Conservation (phyloP, 108 stramenopile species). For the Bacterosira constricta region DNA sequence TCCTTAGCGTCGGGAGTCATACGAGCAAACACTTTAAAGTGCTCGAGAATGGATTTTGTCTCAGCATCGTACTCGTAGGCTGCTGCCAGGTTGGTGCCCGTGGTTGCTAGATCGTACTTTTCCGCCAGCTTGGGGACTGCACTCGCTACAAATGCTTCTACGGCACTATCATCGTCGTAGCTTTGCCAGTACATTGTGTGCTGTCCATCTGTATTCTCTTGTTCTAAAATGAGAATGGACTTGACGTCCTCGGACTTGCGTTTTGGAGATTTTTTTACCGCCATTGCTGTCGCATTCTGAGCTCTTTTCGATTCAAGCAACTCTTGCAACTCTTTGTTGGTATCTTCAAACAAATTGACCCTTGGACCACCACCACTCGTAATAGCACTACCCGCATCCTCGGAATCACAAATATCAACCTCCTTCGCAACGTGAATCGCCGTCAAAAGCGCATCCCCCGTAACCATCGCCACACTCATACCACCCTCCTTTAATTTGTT, state of each 20-base stretch:
- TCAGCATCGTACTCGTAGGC: constrained; percentile 79
- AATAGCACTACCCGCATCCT: too few species aligned
- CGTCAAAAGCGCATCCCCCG: constrained; percentile 95
- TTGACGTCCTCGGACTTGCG: constrained; percentile 42
- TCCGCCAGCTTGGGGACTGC: constrained; percentile 71
- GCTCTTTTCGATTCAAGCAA: constrained; percentile 51
- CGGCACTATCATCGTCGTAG: constrained; percentile 77
- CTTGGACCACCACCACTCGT: constrained; percentile 26
- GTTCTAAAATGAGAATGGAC: constrained; percentile 81
- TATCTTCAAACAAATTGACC: constrained; percentile 23
- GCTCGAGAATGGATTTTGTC: constrained; percentile 69
- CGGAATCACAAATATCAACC: constrained; percentile 73
- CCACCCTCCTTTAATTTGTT: constrained; percentile 85
- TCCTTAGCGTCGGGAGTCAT: constrained; percentile 98
- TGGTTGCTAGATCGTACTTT: constrained; percentile 84
- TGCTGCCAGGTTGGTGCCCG: constrained; percentile 72
- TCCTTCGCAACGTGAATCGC: constrained; percentile 96
- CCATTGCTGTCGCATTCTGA: constrained; percentile 12
- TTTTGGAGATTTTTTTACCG: not conserved
- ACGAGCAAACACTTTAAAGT: constrained; percentile 94
- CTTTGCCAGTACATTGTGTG: constrained; percentile 83
- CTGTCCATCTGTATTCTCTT: constrained; percentile 47
- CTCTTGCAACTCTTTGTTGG: constrained; percentile 62
- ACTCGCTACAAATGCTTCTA: constrained; percentile 57
- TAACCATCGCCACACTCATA: constrained; percentile 91